Conservation (phyloP, 2,329 filamentous ascomycete species). For the Exophiala sideris region DNA sequence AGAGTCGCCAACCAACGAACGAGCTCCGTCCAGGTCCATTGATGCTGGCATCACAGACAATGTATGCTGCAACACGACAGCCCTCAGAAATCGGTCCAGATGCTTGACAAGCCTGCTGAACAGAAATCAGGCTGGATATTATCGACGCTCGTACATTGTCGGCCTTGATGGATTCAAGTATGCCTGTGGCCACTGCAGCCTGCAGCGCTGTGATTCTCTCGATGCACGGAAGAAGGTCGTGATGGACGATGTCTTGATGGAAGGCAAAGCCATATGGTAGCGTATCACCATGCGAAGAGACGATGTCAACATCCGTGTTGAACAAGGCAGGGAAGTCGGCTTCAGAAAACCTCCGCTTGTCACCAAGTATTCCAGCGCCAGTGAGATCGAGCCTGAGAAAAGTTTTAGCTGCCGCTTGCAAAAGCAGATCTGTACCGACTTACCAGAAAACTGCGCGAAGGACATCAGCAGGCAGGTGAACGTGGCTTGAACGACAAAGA, state of each 20-base stretch:
- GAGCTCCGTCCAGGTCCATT: background rate
- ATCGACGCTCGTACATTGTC: constrained; percentile 8
- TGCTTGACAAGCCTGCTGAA: constrained; percentile 2
- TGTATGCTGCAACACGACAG: constrained; percentile 12
- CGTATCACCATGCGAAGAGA: background rate
- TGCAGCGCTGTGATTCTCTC: background rate
- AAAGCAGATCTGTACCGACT: background rate
- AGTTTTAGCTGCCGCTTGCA: background rate
- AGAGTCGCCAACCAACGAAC: constrained; percentile 3
- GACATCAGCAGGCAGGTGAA: constrained; percentile 1
- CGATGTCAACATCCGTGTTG: background rate
- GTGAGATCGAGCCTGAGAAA: constrained; percentile 10
- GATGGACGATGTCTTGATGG: constrained; percentile 7
- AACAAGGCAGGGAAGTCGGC: constrained; percentile 5
- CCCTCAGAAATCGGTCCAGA: constrained; percentile 10
- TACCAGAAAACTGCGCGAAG: constrained; percentile 12
- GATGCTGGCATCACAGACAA: constrained; percentile 7
- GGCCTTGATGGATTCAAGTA: background rate
- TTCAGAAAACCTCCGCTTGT: constrained; percentile 1
- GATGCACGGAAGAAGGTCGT: constrained; percentile 4
- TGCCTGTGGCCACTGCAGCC: background rate
- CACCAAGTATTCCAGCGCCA: constrained; percentile 2
- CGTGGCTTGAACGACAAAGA: constrained; percentile 1
- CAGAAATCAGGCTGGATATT: constrained; percentile 4
- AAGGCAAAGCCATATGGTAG: constrained; percentile 8